Percentiles rank a stretch among this genome's conserved stretches.
phyloP scores from a whole-genome alignment of 2,329 filamentous ascomycete species.

The Rosellinia necatrix region DNA sequence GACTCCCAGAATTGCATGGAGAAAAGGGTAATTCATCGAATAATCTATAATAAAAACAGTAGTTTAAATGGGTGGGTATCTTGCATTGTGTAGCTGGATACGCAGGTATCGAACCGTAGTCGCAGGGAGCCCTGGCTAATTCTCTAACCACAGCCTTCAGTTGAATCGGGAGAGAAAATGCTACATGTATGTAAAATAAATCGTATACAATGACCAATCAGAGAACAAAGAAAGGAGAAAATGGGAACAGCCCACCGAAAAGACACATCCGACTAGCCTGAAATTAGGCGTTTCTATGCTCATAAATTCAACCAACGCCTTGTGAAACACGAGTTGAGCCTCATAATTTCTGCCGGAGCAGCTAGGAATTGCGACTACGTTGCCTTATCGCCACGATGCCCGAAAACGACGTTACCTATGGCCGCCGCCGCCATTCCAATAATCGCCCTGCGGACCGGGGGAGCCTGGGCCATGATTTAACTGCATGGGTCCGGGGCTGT shows the following conservation, averaged over 20 bases:
- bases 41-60: background rate
- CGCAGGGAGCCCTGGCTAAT: background rate
- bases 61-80: slow-evolving; percentile 20
- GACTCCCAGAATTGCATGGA: background rate
- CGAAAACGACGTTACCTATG: background rate
- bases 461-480: slow-evolving; percentile 21
- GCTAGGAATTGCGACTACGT: background rate
- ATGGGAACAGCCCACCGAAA: background rate
- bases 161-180: background rate
- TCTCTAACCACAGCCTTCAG: background rate
- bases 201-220: slow-evolving; percentile 5
- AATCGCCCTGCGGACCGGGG: slow-evolving; percentile 18
- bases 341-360: background rate
- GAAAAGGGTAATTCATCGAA: background rate
- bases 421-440: background rate
- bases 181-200: slow-evolving; percentile 13
- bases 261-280: slow-evolving; percentile 1
- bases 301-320: slow-evolving; percentile 22
- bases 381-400: background rate
- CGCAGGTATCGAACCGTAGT: slow-evolving; percentile 6
- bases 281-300: slow-evolving; percentile 4
- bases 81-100: slow-evolving; percentile 19
- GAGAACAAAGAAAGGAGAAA: background rate
- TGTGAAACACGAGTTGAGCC: slow-evolving; percentile 1
- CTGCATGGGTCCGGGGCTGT: slow-evolving; percentile 27